These are phyloP conservation scores for Saturnispora serradocipensis DNA, from an alignment of 805 yeast genomes.

Conservation along the genomic window DNA sequence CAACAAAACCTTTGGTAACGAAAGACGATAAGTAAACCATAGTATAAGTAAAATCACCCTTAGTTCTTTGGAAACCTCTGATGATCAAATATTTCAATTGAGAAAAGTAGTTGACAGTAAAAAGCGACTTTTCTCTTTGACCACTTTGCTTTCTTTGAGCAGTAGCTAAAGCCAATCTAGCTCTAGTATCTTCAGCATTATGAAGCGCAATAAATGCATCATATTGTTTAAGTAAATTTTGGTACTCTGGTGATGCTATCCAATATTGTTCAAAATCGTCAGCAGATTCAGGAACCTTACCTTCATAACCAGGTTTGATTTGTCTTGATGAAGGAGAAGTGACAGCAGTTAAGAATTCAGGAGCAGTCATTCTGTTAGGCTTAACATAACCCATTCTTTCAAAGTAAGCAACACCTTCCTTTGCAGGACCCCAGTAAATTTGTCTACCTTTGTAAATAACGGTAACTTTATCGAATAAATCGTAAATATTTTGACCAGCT, in stretches of 20 bases:
- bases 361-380: constrained; percentile 60
- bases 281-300: constrained; percentile 46
- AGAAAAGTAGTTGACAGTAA: constrained; percentile 34
- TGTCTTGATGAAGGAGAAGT: constrained; percentile 57
- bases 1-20: constrained; percentile 47
- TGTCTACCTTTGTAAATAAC: constrained; percentile 55
- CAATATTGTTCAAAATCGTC: constrained; percentile 51
- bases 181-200: constrained; percentile 32
- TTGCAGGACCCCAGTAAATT: constrained; percentile 49
- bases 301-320: constrained; percentile 42
- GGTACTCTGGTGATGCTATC: constrained; percentile 48
- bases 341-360: constrained; percentile 59
- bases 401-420: constrained; percentile 45
- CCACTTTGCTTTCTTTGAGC: constrained; percentile 31
- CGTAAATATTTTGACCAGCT: constrained; percentile 57
- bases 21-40: constrained; percentile 46
- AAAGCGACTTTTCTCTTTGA: constrained; percentile 29
- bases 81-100: constrained; percentile 44
- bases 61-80: constrained; percentile 51
- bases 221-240: constrained; percentile 28
- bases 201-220: constrained; percentile 32
- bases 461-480: constrained; percentile 50
- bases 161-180: constrained; percentile 35
- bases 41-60: constrained; percentile 52
- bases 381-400: constrained; percentile 56